phyloP scores from a whole-genome alignment of 257 asterid species.

The Solanum peruvianum region DNA sequence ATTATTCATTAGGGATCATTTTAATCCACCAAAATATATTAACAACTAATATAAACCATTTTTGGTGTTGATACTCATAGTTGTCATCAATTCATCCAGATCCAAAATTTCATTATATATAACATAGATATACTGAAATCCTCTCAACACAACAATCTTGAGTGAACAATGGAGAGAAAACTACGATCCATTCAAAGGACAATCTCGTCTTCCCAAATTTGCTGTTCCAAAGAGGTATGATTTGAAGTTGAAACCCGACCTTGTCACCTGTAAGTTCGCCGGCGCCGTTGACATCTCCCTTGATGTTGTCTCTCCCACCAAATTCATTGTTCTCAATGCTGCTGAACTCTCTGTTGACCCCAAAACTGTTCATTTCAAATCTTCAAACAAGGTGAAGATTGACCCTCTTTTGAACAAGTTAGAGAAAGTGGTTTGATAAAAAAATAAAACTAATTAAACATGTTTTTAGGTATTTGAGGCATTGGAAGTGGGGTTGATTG shows the following conservation, averaged over 20 bases:
- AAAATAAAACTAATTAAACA: neutral
- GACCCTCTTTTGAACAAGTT: neutral
- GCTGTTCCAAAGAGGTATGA: slow-evolving; percentile 76
- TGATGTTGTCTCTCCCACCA: slow-evolving; percentile 54
- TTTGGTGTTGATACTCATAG: neutral
- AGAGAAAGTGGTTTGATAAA: neutral
- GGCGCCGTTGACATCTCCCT: slow-evolving; percentile 63
- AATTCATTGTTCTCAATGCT: slow-evolving; percentile 78
- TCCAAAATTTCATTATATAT: neutral
- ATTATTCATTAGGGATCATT: no score
- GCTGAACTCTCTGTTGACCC: slow-evolving; percentile 58
- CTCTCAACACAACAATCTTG: neutral
- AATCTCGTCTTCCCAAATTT: slow-evolving; percentile 81
- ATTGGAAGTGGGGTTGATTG: slow-evolving; percentile 42
- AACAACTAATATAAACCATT: no score
- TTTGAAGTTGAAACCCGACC: slow-evolving; percentile 76
- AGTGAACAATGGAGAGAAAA: slow-evolving; percentile 34
- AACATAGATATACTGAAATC: neutral
- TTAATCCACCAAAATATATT: no score
- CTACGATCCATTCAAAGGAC: slow-evolving; percentile 59
- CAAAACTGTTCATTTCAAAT: slow-evolving; percentile 41
- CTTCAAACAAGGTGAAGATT: slow-evolving; percentile 31
- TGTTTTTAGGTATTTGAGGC: slow-evolving; percentile 15
- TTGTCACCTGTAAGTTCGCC: slow-evolving; percentile 66
- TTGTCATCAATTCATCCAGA: neutral